Base-by-base conservation (phyloP, 345 rosid genomes). In the Gossypium ekmanianum region DNA sequence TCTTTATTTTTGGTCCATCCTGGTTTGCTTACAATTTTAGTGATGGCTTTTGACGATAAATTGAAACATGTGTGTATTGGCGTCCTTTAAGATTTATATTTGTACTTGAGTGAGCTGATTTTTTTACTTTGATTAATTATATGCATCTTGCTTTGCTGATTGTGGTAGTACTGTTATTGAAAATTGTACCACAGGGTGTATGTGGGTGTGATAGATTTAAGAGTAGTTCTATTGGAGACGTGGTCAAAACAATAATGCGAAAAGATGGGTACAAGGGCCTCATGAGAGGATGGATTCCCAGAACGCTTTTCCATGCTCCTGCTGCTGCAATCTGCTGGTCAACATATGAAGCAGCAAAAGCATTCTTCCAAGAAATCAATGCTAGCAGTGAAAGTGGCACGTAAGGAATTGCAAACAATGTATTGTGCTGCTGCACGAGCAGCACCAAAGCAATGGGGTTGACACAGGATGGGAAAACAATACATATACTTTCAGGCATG, bases 301-400 rank as follows among this genome's bases (percentile, higher is more conserved):
- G 99, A 88, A 96, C 92, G 95, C 90, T 96, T 41, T 96, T 96
- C 88, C 99, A 96, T 76, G 97, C 98, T 52, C 99, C 98, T n/a
- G 99, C 99, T 73, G 97, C 99, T 43, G 97, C 99, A 3, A 96
- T 93, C 75, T 92, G 97, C 78, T 96, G 99, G 99, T 90, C 98
- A 13, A 88, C 92, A 3, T 96, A 96, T 62, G 98, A 96, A 85
- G 85, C 92, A 10, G 81, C 83, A 2, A 96, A 96, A 80, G 47
- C 86, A 11, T 93, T 93, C 76, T 96, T 96, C 67, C 84, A 89
- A 64, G 84, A 88, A 66, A 77, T 85, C 74, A 90, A 89, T 55
- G 84, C 59, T 27, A 77, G 75, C 74, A 72, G 58, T 44, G 81
- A 75, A 77, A 74, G 81, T 34, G 81, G 85, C 58, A 73, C 67